Base-by-base conservation (phyloP, 106 monocot genomes). In the Dendrobium nobile region DNA sequence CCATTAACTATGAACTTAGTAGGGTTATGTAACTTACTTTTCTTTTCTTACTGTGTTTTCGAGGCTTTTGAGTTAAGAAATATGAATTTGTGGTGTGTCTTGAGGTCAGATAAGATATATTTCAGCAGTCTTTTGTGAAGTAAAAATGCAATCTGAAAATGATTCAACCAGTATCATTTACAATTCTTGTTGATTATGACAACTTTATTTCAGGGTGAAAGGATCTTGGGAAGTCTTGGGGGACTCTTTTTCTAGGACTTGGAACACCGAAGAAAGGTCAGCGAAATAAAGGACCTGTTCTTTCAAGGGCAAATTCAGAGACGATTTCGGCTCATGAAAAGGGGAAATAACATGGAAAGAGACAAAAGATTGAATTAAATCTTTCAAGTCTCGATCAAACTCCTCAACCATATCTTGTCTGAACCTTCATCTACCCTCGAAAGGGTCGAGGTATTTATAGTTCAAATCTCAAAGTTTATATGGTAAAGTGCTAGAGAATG, bases 191-290 rank as follows among this genome's bases (percentile, higher is more conserved):
- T 47, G 11, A 47, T 70, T 11, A 70, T 70, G 33, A 72, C 15
- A 40, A 13, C 51, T n/a, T 74, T 43, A 42, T 83, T 89, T 40
- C 84, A 92, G 94, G 85, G 94, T 75, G 94, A 95, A 44, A 95
- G 87, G 85, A 88, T 95, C 78, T 79, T 95, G 86, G 91, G 89
- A 28, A 92, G 85, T 81, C 88, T 95, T 56, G 94, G 94, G 42
- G 94, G 94, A 9, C 76, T 95, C 2, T n/a, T 95, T 95, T 54
- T 92, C 94, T 0, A 90, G 75, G 80, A 80, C 89, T 11, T 92
- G 92, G 94, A 95, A 92, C n/a, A 72, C 90, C 94, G 31, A 91
- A 87, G 79, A 92, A 85, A 75, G 75, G 76, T 48, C 88, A n/a
- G 82, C 7, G 54, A 81, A 67, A 92, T 95, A 77, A 89, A 88